Base-by-base conservation (phyloP, 2,329 filamentous ascomycete species). In the Chaetothyriales sp. region DNA sequence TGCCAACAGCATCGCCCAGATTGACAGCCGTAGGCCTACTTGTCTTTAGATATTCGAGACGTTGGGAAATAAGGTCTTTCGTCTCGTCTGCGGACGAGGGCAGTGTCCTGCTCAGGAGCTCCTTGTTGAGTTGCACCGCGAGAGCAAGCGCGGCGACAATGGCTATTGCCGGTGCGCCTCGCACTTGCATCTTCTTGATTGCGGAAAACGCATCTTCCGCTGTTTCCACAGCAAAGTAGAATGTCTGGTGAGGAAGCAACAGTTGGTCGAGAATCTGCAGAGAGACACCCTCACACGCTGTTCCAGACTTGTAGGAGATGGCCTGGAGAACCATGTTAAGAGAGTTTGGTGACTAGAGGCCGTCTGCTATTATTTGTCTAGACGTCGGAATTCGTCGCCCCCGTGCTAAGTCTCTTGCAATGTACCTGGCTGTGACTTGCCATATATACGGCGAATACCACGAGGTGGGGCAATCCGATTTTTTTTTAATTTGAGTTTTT, bases 1-100 rank as follows among this genome's bases (percentile, higher is more conserved):
- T 87, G 50, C 78, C 73, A 57, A 90, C 89, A 46, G 90, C 90
- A 70, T 97, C 94, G 51, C 83, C 85, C 52, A 98, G 77, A 66
- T 98, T 95, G 47, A 98, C 92, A 4, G 92, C 92, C 0, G 92
- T 98, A 1, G 92, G 92, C 44, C 92, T 79, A 64, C 89, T 95
- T 46, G 82, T 85, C 60, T 92, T 83, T 46, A 98, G 77, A 65
- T 94, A 95, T 60, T 90, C 82, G 45, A 98, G 74, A 52, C 86
- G 87, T 46, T 81, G 74, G 53, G 82, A 73, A 57, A 95, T 86
- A 65, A 86, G 85, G 1, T 77, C 60, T 49, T 69, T 69, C 4
- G 54, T 50, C 48, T 85, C 77, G 47, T 85, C 80, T 0, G 78
- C 75, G 3, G 72, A 67, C 33, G 69, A 56, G 1, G 77, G 70